Conservation (phyloP, 208 protist species). For the Leishmania major region DNA sequence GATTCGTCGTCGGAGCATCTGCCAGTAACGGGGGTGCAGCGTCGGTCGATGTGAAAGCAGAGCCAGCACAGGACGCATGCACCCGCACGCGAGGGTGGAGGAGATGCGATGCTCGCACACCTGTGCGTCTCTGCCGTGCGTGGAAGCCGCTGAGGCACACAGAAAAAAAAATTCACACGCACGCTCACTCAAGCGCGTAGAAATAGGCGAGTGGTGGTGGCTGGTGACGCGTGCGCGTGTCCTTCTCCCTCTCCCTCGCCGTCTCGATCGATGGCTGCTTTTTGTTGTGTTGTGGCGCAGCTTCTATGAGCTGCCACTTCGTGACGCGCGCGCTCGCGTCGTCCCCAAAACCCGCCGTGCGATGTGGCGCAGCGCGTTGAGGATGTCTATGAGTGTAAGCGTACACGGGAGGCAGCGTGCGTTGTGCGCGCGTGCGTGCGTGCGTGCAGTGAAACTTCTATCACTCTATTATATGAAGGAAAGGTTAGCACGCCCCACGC, state of each 20-base stretch:
- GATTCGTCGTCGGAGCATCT: constrained; percentile 8
- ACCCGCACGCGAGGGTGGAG: background rate
- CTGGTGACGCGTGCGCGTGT: background rate
- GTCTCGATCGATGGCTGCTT: background rate
- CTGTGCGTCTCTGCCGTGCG: background rate
- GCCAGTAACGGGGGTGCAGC: background rate
- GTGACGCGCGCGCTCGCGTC: background rate
- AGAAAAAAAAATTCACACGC: background rate
- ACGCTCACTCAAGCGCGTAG: background rate
- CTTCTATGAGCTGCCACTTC: background rate
- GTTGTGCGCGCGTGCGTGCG: background rate
- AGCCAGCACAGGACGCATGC: background rate
- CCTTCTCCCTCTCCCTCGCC: background rate
- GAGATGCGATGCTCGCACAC: background rate
- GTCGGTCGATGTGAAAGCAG: background rate
- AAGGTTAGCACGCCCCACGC: background rate
- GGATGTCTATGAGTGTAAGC: background rate
- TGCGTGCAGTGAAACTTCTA: background rate
- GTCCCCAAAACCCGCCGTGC: background rate
- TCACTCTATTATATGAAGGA: background rate
- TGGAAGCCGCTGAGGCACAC: background rate
- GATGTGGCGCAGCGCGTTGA: background rate
- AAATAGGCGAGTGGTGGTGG: background rate
- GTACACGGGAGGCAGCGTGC: background rate
- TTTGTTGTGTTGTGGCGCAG: background rate